Evolutionary conservation across 2,329 filamentous ascomycete species (phyloP).

Genomic region (Reticulascus tulasneorum): DNA sequence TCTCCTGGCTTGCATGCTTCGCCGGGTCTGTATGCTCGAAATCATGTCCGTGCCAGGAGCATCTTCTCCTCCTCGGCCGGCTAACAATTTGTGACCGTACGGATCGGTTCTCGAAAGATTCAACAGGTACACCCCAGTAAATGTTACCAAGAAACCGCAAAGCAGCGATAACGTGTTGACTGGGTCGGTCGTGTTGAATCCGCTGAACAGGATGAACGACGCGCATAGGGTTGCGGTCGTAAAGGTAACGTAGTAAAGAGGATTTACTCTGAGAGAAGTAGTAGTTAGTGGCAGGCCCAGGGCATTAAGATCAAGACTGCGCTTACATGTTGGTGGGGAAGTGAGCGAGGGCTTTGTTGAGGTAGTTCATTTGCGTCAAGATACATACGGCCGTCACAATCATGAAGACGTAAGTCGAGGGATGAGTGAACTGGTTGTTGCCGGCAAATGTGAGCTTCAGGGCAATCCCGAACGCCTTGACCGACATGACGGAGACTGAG

Average conservation of each 20-base stretch:
- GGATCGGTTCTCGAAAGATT: constrained; percentile 94
- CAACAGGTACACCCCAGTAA: constrained; percentile 90
- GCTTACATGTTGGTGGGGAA: constrained; percentile 96
- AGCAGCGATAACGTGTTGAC: constrained; percentile 91
- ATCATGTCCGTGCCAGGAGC: constrained; percentile 89
- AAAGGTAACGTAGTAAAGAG: constrained; percentile 95
- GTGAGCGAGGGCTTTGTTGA: constrained; percentile 96
- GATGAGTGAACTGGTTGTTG: constrained; percentile 91
- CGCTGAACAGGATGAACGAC: constrained; percentile 92
- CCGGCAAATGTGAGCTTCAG: constrained; percentile 90
- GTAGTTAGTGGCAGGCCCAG: background rate
- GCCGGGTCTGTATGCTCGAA: constrained; percentile 81
- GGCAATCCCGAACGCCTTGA: constrained; percentile 97
- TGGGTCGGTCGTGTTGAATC: constrained; percentile 90
- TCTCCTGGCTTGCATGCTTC: constrained; percentile 87
- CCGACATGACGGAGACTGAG: constrained; percentile 96
- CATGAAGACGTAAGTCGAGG: constrained; percentile 95
- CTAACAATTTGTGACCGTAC: constrained; percentile 66
- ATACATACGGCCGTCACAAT: constrained; percentile 93
- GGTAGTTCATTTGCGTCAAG: constrained; percentile 99
- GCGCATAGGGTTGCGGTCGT: constrained; percentile 91
- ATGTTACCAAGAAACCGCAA: constrained; percentile 90
- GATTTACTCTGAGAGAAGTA: constrained; percentile 67
- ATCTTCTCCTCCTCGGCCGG: constrained; percentile 61
- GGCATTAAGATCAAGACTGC: background rate